Conservation (phyloP, 257 asterid genomes). For the Eucommia ulmoides region DNA sequence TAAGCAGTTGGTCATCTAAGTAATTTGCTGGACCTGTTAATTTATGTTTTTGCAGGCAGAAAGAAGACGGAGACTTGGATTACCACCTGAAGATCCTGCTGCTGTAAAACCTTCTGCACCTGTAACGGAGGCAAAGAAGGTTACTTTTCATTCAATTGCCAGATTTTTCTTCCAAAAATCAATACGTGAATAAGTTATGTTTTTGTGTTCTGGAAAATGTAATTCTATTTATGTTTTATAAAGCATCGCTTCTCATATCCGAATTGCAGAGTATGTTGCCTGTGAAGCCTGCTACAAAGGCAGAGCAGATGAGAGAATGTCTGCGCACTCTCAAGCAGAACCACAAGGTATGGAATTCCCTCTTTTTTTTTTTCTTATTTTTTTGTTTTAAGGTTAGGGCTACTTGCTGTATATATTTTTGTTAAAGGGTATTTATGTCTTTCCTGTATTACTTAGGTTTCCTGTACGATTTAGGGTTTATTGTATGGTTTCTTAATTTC, state of each 20-base stretch:
- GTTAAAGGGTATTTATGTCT: no score
- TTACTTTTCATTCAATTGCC: conserved; percentile 10
- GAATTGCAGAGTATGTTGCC: conserved; percentile 69
- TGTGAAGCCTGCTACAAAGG: conserved; percentile 83
- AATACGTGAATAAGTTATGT: neutral
- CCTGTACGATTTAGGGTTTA: no score
- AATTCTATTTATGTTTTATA: neutral
- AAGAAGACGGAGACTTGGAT: conserved; percentile 92
- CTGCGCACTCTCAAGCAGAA: conserved; percentile 69
- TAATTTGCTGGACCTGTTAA: conserved; percentile 5
- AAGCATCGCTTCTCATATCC: conserved; percentile 5
- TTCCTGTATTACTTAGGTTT: no score
- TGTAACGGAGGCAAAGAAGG: conserved; percentile 88
- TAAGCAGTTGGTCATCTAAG: no score
- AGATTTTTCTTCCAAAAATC: no score
- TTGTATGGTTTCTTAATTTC: no score
- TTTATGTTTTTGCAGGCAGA: conserved; percentile 58
- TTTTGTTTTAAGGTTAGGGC: no score
- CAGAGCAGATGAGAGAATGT: conserved; percentile 96
- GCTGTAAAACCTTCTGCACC: conserved; percentile 58
- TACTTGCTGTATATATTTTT: no score
- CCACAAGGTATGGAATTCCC: conserved; percentile 92
- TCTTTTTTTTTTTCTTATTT: no score
- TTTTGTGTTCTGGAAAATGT: neutral
- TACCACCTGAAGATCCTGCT: conserved; percentile 71